Base-by-base conservation (phyloP, 352 stramenopile genomes). In the Globisporangium recalcitrans region DNA sequence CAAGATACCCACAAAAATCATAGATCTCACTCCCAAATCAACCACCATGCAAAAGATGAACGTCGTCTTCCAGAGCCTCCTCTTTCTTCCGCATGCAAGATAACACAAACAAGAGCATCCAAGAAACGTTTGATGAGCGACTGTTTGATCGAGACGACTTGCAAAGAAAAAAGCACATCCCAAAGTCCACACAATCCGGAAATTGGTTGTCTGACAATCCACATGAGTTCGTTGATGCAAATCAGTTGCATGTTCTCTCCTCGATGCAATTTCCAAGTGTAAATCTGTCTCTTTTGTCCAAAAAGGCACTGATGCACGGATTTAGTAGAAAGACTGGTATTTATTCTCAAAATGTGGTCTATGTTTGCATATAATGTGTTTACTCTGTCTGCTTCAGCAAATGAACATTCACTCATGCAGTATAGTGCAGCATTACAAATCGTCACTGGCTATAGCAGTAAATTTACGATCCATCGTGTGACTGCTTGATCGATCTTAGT, bases 401-500 rank as follows among this genome's bases (percentile, higher is more conserved):
- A 52, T 31, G 10, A 1, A 3, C 4, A 1, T 19, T 19, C 11
- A 1, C 27, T 16, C 27, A 3, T 6, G 6, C 11, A 38, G 1
- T n/a, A n/a, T n/a, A n/a, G n/a, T n/a, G n/a, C n/a, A n/a, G n/a
- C n/a, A n/a, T n/a, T n/a, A n/a, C n/a, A n/a, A n/a, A n/a, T 31
- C 27, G 2, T 31, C 5, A 5, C 2, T 31, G 27, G 2, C 27
- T 31, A 31, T 31, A 11, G 13, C 10, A 14, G 14, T 38, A 46
- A 46, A 46, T 46, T 22, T 9, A 8, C 4, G 8, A 46, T 46
- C 38, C 16, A 22, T 16, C 16, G 4, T 22, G 38, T 46, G 38
- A 46, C 38, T 22, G 38, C 38, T 46, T 16, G 38, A 10, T 40
- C 27, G 49, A 56, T 56, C 27, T 56, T 56, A 27, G 49, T 56